These are phyloP conservation scores for Aspergillus floridensis DNA, from an alignment of 2,329 filamentous ascomycete species.

Conservation along the genomic window DNA sequence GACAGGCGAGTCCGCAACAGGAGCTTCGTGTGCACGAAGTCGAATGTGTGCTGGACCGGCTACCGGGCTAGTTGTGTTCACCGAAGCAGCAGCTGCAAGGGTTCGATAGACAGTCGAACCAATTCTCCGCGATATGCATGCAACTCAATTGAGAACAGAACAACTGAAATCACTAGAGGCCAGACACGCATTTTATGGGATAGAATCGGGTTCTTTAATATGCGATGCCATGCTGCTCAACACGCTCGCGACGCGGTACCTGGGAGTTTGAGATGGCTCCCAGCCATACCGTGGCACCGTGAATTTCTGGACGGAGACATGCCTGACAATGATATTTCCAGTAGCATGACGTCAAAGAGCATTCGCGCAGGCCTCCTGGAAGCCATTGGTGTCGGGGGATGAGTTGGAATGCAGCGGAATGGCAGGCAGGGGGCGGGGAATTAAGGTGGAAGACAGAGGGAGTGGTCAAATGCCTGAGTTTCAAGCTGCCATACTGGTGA, in stretches of 20 bases:
- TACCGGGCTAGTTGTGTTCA: neutral
- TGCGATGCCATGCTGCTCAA: neutral
- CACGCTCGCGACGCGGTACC: neutral
- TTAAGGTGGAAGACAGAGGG: too few relatives aligned
- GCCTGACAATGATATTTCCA: neutral
- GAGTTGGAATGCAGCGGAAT: conserved; percentile 6
- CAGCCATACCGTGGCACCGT: conserved; percentile 11
- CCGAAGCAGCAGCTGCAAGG: neutral
- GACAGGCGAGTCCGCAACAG: neutral
- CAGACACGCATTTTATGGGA: neutral
- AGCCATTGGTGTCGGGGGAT: neutral
- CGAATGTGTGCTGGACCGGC: neutral
- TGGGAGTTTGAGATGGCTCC: conserved; percentile 2
- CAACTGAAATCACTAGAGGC: neutral
- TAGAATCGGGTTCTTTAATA: neutral
- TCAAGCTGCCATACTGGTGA: neutral
- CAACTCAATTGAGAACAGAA: neutral
- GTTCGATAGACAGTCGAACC: neutral
- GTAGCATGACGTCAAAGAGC: conserved; percentile 12
- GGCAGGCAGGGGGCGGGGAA: neutral
- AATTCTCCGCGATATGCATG: neutral
- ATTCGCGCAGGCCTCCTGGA: neutral
- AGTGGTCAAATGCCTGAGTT: neutral
- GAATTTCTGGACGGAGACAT: conserved; percentile 8
- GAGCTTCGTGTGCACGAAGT: neutral